Evolutionary conservation across 73 alveolate genomes (phyloP).

Genomic region (Loxodes magnus): DNA sequence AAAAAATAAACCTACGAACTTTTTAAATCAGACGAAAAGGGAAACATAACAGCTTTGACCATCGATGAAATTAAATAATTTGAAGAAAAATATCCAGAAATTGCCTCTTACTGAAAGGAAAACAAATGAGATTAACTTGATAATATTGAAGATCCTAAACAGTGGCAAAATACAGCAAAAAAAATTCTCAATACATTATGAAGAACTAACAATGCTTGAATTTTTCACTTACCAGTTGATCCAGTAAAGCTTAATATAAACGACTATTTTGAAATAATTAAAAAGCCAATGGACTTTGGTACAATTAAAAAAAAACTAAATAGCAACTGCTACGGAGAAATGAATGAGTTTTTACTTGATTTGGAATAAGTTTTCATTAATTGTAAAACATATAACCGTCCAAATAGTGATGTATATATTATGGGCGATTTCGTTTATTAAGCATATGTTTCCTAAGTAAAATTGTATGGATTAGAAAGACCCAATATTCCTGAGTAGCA

Average conservation of each 20-base stretch:
- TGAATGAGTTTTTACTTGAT: constrained; percentile 38
- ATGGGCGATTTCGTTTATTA: too few species aligned
- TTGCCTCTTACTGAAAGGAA: constrained; percentile 15
- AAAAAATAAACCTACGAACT: background rate
- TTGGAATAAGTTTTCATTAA: constrained; percentile 44
- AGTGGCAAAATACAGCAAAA: constrained; percentile 77
- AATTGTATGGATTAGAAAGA: too few species aligned
- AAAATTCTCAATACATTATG: constrained; percentile 63
- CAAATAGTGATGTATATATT: constrained; percentile 24
- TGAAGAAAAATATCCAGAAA: constrained; percentile 29
- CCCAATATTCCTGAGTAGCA: too few species aligned
- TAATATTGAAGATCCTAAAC: constrained; percentile 5
- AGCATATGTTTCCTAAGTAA: too few species aligned
- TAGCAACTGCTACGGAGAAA: constrained; percentile 24
- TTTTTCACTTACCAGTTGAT: constrained; percentile 91
- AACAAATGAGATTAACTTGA: constrained; percentile 5
- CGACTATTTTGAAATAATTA: constrained; percentile 76
- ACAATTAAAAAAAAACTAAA: constrained; percentile 66
- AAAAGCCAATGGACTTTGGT: constrained; percentile 92
- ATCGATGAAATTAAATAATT: constrained; percentile 15
- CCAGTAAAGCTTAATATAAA: constrained; percentile 61
- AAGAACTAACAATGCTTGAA: constrained; percentile 75
- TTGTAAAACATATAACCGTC: constrained; percentile 39
- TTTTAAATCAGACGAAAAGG: constrained; percentile 18
- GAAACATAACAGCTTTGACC: constrained; percentile 24